Base-by-base conservation (phyloP, 208 protist genomes). In the Acanthamoeba castellanii region DNA sequence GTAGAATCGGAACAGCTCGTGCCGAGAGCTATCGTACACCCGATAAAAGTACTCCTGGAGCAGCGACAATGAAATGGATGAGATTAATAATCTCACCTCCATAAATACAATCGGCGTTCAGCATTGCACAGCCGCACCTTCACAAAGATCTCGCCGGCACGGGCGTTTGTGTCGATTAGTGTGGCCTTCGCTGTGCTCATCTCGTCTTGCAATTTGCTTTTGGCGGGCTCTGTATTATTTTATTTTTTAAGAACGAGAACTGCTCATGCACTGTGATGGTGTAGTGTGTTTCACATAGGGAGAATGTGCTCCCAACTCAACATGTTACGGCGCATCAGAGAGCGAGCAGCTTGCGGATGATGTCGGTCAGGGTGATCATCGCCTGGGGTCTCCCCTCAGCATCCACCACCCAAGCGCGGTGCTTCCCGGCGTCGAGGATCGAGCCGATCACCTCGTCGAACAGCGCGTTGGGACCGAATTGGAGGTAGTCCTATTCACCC, bases 1-100 rank as follows among this genome's bases (percentile, higher is more conserved):
- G 85, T 92, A 92, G 61, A 92, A 92, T 47, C 85, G 85, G 64
- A 76, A 74, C 59, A 92, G 85, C 59, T 76, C 85, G 42, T 92
- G 85, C 20, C 85, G 55, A 9, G 85, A 76, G 22, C n/a, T 74
- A 34, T 92, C 85, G 59, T 92, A 92, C 6, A 92, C 85, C 34
- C 25, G 42, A 32, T 92, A 92, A 20, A 50, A 92, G 42, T 92
- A 92, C 16, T 92, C 85, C 85, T 92, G 85, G 85, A 1, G 64
- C 27, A 42, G 20, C 9, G 5, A 91, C 37, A 14, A 20, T 45
- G 27, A 91, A 70, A 30, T 11, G 30, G 6, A 22, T 64, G 22
- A 27, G 57, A 34, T 25, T 13, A 42, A 27, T 13, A 42, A 27
- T 55, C 42, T 85, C n/a, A 3, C 30, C 30, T 7, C 18, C 16